Base-by-base conservation (phyloP, 805 yeast genomes). In the Cyberlindnera japonica region DNA sequence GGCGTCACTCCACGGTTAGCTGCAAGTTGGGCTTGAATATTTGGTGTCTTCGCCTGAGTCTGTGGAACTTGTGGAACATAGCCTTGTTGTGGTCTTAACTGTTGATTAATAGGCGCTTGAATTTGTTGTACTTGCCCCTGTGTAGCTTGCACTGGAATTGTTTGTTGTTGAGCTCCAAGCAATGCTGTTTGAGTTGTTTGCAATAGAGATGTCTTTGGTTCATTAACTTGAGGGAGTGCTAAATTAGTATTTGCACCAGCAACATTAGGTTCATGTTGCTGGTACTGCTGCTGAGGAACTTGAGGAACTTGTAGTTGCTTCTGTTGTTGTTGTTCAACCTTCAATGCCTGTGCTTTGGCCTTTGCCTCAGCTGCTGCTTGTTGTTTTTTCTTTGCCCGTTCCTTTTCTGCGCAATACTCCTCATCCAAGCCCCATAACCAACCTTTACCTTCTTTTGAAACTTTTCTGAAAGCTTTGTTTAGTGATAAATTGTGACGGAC, bases 361-460 rank as follows among this genome's bases (percentile, higher is more conserved):
- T 68, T 71, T 4, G 81, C 75, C 31, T 80, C 75, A 4, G 84
- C 81, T 39, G 72, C 69, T 53, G 80, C 85, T 40, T 79, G 76
- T 58, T 79, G 83, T 38, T 76, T 77, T 59, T 78, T 76, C 62
- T 85, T 77, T 34, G 73, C 79, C 46, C 73, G 77, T 57, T 90
- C 97, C 62, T 85, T 78, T 52, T 89, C 96, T 16, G 81, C 81
- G 42, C 85, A 77, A 47, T 81, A 87, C 44, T 79, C 83, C 45
- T 88, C 95, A 64, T 93, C 96, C 28, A 93, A 67, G 4, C 91
- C 91, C 95, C 96, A 91, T 22, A 86, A 65, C 95, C 95, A 90
- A 42, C 95, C 96, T 59, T 84, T 84, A n/a, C 95, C 93, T 52
- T 85, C 93, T 45, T 83, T 82, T 27, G 88, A 79, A 13, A 84